Evolutionary conservation across 2,329 filamentous ascomycete species (phyloP).

Genomic region (Fusarium piperis): DNA sequence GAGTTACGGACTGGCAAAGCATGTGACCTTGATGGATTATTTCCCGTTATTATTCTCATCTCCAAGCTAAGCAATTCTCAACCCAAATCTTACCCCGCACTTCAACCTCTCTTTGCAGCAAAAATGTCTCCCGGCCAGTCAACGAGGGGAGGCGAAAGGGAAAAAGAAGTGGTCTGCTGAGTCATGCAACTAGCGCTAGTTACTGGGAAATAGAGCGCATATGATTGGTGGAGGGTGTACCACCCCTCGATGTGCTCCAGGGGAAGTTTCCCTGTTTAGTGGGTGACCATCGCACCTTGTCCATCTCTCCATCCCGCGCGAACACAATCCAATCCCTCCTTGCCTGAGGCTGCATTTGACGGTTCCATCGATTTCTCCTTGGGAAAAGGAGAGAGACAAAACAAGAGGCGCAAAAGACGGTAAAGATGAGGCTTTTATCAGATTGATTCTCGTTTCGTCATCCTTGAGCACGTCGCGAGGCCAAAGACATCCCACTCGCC

Average conservation of each 20-base stretch:
- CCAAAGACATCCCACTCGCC: background rate
- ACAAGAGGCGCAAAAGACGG: background rate
- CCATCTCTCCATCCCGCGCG: slow-evolving; percentile 26
- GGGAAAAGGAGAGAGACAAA: background rate
- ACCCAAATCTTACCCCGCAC: slow-evolving; percentile 20
- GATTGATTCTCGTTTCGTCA: background rate
- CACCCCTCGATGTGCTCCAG: slow-evolving; percentile 13
- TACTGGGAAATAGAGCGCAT: background rate
- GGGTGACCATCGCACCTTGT: slow-evolving; percentile 13
- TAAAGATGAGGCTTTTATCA: background rate
- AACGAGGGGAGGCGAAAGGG: slow-evolving; percentile 13
- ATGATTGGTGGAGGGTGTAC: slow-evolving; percentile 20
- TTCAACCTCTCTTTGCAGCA: background rate
- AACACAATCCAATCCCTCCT: slow-evolving; percentile 9
- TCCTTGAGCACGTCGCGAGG: background rate
- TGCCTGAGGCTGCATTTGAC: slow-evolving; percentile 24
- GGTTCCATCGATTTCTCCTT: background rate
- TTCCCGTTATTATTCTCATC: background rate
- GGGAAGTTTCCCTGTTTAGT: slow-evolving; percentile 37
- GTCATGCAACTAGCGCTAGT: slow-evolving; percentile 11
- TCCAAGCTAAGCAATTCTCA: background rate
- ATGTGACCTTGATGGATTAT: background rate
- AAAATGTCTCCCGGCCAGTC: slow-evolving; percentile 18
- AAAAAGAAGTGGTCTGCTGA: slow-evolving; percentile 11
- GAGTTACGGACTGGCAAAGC: background rate